These are phyloP conservation scores for Linderina pennispora DNA, from an alignment of 192 early-diverging fungal species.

Conservation along the genomic window DNA sequence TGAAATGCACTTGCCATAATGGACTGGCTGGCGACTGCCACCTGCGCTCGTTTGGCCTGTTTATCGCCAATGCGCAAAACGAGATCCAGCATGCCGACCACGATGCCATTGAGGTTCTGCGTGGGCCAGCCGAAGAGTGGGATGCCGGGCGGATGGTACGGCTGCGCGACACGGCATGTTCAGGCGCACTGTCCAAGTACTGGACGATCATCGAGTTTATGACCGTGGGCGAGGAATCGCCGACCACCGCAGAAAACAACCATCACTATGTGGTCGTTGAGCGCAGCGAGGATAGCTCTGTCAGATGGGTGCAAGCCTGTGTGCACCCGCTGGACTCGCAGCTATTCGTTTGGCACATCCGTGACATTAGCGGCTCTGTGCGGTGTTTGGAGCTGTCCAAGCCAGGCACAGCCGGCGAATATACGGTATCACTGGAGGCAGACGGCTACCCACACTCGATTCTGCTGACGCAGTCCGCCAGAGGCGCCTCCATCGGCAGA, in stretches of 20 bases:
- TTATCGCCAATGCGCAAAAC: constrained; percentile 16
- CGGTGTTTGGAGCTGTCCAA: constrained; percentile 31
- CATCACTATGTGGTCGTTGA: constrained; percentile 35
- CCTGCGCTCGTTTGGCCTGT: constrained; percentile 33
- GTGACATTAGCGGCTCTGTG: constrained; percentile 23
- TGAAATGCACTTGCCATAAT: constrained; percentile 15
- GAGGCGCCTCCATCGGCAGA: constrained; percentile 6
- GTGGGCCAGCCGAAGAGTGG: constrained; percentile 37
- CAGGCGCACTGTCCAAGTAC: constrained; percentile 13
- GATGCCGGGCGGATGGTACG: constrained; percentile 2
- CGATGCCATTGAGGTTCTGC: constrained; percentile 32
- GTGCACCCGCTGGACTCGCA: constrained; percentile 12
- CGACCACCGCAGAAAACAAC: background rate
- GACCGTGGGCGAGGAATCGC: constrained; percentile 12
- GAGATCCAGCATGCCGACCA: constrained; percentile 28
- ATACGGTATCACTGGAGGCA: constrained; percentile 31
- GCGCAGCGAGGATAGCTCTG: constrained; percentile 20
- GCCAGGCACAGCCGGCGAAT: constrained; percentile 6
- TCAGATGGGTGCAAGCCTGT: constrained; percentile 39
- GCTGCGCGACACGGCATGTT: constrained; percentile 15
- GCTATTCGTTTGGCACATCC: constrained; percentile 31
- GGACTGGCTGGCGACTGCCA: constrained; percentile 29
- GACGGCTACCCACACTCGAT: constrained; percentile 37
- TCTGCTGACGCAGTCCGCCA: constrained; percentile 21
- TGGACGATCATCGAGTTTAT: constrained; percentile 25